Conservation (phyloP, 2,329 filamentous ascomycete species). For the Fusarium udum region DNA sequence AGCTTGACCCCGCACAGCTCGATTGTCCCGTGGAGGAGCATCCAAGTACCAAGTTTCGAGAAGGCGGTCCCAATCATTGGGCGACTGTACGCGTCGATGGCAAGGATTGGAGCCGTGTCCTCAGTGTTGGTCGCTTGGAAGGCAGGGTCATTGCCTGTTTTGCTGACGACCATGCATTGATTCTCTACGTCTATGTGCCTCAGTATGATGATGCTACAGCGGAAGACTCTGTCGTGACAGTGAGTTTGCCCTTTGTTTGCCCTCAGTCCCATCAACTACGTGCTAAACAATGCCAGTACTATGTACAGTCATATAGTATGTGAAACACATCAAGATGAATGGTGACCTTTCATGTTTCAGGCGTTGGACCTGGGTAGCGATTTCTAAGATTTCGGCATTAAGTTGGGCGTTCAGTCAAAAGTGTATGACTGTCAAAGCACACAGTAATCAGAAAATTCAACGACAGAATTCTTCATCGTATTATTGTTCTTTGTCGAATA, state of each 20-base stretch:
- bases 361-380: constrained; percentile 17
- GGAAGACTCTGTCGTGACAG: constrained; percentile 80
- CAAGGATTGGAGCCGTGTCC: constrained; percentile 91
- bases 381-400: constrained; percentile 10
- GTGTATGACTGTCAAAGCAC: background rate
- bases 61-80: constrained; percentile 83
- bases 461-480: constrained; percentile 28
- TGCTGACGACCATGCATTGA: constrained; percentile 80
- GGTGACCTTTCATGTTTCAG: background rate
- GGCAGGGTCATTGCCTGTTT: constrained; percentile 94
- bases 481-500: constrained; percentile 28
- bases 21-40: constrained; percentile 78
- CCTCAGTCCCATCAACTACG: too few species aligned
- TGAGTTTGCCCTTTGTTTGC: constrained; percentile 47
- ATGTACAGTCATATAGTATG: constrained; percentile 55
- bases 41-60: constrained; percentile 81
- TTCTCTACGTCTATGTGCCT: constrained; percentile 83
- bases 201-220: constrained; percentile 72
- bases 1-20: constrained; percentile 81
- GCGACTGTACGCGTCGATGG: constrained; percentile 91
- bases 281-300: constrained; percentile 50
- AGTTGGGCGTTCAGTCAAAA: background rate
- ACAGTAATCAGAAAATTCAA: background rate
- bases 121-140: constrained; percentile 89
- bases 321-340: constrained; percentile 14